Evolutionary conservation across 2,329 filamentous ascomycete genomes (phyloP).

Genomic region (Talaromyces marneffei): DNA sequence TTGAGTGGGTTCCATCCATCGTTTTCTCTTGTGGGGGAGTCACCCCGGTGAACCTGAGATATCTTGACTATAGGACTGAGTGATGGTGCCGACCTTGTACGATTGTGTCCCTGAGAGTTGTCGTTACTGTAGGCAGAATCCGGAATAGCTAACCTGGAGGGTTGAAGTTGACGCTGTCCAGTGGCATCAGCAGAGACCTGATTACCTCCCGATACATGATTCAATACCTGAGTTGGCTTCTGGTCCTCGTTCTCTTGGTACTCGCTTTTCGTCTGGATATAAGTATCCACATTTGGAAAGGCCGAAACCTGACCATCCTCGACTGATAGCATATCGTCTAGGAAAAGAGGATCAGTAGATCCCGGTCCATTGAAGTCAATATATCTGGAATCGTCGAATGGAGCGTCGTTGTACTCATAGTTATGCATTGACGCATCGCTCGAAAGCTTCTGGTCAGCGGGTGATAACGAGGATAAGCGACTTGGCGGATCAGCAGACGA

Average conservation of each 20-base stretch:
- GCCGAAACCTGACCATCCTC: background rate
- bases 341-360: constrained; percentile 1
- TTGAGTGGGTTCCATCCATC: constrained; percentile 19
- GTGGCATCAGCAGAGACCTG: background rate
- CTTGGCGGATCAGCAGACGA: constrained; percentile 6
- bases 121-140: constrained; percentile 19
- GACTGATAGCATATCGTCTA: background rate
- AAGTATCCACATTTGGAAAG: background rate
- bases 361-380: constrained; percentile 8
- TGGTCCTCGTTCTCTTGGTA: background rate
- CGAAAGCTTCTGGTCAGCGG: constrained; percentile 15
- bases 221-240: background rate
- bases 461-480: constrained; percentile 26
- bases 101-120: constrained; percentile 10
- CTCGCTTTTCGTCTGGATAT: constrained; percentile 15
- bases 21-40: constrained; percentile 37
- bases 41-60: constrained; percentile 38
- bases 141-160: constrained; percentile 15
- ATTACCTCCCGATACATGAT: background rate
- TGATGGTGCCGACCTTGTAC: constrained; percentile 22
- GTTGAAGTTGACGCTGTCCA: constrained; percentile 4
- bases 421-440: constrained; percentile 5
- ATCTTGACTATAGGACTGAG: constrained; percentile 43
- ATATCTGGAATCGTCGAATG: constrained; percentile 6
- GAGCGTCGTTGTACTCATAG: background rate